These are phyloP conservation scores for Chaetomium olivaceum DNA, from an alignment of 2,329 filamentous ascomycete species.

Conservation along the genomic window DNA sequence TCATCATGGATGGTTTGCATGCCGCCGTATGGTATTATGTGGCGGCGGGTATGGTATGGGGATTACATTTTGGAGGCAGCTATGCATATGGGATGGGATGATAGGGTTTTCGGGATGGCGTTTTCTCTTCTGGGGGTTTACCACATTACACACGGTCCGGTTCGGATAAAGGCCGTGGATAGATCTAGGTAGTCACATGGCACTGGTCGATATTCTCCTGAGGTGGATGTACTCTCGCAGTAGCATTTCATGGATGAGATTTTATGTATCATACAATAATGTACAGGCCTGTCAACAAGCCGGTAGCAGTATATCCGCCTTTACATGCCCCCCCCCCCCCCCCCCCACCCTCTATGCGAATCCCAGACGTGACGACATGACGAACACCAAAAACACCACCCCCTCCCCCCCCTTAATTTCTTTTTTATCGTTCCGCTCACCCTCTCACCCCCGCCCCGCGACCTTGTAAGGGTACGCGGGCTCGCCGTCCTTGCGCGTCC, in stretches of 20 bases:
- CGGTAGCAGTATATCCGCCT: not conserved
- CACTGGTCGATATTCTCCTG: not conserved
- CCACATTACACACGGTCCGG: not conserved
- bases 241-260: not conserved
- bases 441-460: not conserved
- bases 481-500: slow-evolving; percentile 79
- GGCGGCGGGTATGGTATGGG: not conserved
- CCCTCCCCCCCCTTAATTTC: not conserved
- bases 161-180: slow-evolving; percentile 3
- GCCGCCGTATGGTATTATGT: not conserved
- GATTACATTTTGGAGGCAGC: not conserved
- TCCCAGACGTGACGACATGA: not conserved
- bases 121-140: not conserved
- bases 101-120: not conserved
- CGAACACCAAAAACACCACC: not conserved
- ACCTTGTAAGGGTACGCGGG: slow-evolving; percentile 58
- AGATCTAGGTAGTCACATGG: slow-evolving; percentile 1
- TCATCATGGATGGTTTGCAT: not conserved
- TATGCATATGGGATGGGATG: not conserved
- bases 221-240: not conserved
- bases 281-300: not conserved
- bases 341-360: not conserved
- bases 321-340: no score
- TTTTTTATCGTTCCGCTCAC: no score
- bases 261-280: slow-evolving; percentile 11